Evolutionary conservation across 2,329 filamentous ascomycete species (phyloP).

Genomic region (Exserohilum rostratum): DNA sequence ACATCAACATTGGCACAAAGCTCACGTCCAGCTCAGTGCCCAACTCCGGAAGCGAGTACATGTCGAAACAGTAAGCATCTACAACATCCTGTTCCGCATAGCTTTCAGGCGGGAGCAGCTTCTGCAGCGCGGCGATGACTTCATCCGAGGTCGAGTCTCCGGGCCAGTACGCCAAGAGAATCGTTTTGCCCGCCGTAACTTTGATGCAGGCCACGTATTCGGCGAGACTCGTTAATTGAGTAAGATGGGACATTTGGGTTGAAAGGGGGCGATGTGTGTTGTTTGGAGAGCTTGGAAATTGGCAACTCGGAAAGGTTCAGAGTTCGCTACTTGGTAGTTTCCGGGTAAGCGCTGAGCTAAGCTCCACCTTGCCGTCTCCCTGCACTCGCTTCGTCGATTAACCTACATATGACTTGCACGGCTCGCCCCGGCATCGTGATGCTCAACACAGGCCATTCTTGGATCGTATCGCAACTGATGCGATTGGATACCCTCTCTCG

Average conservation of each 20-base stretch:
- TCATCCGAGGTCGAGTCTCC: conserved; percentile 25
- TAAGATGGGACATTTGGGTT: conserved; percentile 18
- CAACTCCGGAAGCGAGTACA: conserved; percentile 30
- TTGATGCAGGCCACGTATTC: conserved; percentile 25
- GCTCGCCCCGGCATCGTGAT: too few relatives aligned
- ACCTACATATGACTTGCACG: too few relatives aligned
- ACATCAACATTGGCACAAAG: conserved; percentile 35
- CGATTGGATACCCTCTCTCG: too few relatives aligned
- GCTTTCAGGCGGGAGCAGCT: conserved; percentile 20
- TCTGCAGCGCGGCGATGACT: conserved; percentile 19
- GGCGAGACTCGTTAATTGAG: conserved; percentile 19
- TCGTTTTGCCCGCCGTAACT: conserved; percentile 24
- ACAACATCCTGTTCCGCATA: conserved; percentile 18
- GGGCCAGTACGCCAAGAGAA: conserved; percentile 32
- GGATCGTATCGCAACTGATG: too few relatives aligned
- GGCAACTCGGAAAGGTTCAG: neutral
- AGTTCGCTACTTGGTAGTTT: too few relatives aligned
- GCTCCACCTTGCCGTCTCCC: too few relatives aligned
- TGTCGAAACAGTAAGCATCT: conserved; percentile 33
- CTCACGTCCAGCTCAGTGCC: conserved; percentile 25
- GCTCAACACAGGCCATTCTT: too few relatives aligned
- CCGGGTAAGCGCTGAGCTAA: too few relatives aligned
- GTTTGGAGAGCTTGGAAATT: neutral
- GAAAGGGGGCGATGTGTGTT: neutral
- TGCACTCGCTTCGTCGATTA: too few relatives aligned